These are phyloP conservation scores for Neofusicoccum sp. DNA, from an alignment of 2,329 filamentous ascomycete genomes.

Conservation along the genomic window DNA sequence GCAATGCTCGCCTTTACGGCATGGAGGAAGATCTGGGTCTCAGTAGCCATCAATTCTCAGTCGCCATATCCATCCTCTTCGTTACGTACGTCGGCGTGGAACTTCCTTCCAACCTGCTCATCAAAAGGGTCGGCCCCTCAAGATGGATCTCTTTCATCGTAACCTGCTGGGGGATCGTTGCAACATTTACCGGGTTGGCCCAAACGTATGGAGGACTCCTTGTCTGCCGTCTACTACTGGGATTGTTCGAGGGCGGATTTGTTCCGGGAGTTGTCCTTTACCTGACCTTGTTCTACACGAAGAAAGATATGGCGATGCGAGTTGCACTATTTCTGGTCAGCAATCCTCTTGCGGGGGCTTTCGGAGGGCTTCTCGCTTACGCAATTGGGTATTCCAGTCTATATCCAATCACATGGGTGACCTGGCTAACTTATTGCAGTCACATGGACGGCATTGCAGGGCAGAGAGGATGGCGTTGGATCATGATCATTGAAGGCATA, in stretches of 20 bases:
- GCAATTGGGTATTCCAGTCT: conserved; percentile 36
- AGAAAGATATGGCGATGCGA: conserved; percentile 70
- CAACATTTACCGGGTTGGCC: conserved; percentile 70
- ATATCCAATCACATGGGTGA: neutral
- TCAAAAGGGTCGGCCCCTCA: conserved; percentile 49
- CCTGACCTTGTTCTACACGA: conserved; percentile 76
- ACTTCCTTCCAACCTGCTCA: conserved; percentile 49
- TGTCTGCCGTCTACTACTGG: conserved; percentile 70
- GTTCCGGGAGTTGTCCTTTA: conserved; percentile 72
- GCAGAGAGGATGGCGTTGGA: conserved; percentile 71
- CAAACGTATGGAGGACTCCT: conserved; percentile 66
- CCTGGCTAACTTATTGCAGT: conserved; percentile 52
- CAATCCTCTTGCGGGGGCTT: conserved; percentile 70
- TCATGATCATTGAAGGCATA: conserved; percentile 66
- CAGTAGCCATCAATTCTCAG: conserved; percentile 68
- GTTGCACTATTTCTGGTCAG: conserved; percentile 74
- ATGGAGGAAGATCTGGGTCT: conserved; percentile 66
- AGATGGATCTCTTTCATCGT: conserved; percentile 64
- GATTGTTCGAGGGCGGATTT: conserved; percentile 68
- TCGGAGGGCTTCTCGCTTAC: conserved; percentile 73
- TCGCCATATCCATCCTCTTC: conserved; percentile 48
- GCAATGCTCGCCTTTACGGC: conserved; percentile 64
- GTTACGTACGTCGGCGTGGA: conserved; percentile 51
- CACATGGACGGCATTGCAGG: conserved; percentile 70
- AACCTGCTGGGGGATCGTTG: conserved; percentile 61